Percentiles rank a stretch among this genome's conserved stretches.
Conservation (phyloP, 1,284 basidiomycete species). For the Malassezia obtusa region DNA sequence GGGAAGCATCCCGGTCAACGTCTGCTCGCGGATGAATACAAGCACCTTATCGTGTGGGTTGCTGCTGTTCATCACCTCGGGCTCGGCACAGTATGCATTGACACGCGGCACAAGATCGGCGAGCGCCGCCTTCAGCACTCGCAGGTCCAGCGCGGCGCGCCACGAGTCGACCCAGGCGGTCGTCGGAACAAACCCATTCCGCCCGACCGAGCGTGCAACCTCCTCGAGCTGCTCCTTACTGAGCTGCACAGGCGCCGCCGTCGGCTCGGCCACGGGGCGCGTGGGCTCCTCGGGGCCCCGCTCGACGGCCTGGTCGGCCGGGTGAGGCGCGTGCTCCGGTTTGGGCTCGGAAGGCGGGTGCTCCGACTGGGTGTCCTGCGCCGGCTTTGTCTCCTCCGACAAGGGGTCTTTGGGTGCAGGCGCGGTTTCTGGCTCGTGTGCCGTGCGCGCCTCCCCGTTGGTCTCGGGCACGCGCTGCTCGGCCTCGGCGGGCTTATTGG, state of each 20-base stretch:
- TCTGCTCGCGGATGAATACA: constrained; percentile 32
- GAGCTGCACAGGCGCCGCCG: neutral
- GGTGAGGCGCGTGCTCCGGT: too few relatives aligned
- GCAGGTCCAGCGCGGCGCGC: constrained; percentile 23
- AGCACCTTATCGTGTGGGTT: constrained; percentile 31
- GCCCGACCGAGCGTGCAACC: constrained; percentile 27
- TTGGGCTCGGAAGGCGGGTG: too few relatives aligned
- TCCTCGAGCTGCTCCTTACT: constrained; percentile 1
- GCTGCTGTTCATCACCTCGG: constrained; percentile 7
- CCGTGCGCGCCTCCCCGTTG: too few relatives aligned
- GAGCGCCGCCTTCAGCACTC: constrained; percentile 22
- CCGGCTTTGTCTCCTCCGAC: too few relatives aligned
- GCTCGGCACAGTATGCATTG: constrained; percentile 26
- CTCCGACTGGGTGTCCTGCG: neutral
- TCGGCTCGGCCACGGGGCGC: too few relatives aligned
- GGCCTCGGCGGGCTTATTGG: neutral
- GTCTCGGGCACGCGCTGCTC: neutral
- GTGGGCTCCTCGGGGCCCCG: constrained; percentile 11
- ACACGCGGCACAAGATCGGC: constrained; percentile 27
- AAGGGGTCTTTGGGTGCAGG: too few relatives aligned
- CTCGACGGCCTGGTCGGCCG: neutral
- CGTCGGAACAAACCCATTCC: constrained; percentile 33
- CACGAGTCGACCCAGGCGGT: constrained; percentile 37
- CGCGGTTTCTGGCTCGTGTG: too few relatives aligned
- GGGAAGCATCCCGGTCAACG: constrained; percentile 5